Conservation (phyloP, 2,329 filamentous ascomycete species). For the Claviceps sp. region DNA sequence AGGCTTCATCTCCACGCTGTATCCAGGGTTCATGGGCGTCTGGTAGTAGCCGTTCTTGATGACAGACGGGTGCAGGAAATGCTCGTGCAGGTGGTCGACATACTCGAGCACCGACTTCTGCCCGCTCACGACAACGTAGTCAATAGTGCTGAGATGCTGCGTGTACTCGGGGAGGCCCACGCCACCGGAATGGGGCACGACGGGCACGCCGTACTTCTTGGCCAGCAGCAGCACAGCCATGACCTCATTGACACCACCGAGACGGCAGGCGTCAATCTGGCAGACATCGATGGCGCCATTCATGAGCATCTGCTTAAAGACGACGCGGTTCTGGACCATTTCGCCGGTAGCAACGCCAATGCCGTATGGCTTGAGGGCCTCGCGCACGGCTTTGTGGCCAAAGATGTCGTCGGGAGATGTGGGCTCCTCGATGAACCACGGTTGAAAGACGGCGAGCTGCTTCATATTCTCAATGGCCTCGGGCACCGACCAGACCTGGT, state of each 20-base stretch:
- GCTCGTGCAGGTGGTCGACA: slow-evolving; percentile 86
- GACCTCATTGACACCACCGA: slow-evolving; percentile 85
- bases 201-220: slow-evolving; percentile 62
- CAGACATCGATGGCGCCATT: slow-evolving; percentile 73
- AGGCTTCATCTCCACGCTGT: slow-evolving; percentile 87
- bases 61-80: slow-evolving; percentile 69
- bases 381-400: slow-evolving; percentile 72
- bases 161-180: slow-evolving; percentile 90
- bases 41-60: slow-evolving; percentile 81
- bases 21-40: slow-evolving; percentile 70
- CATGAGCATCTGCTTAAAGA: slow-evolving; percentile 84
- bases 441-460: slow-evolving; percentile 67
- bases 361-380: slow-evolving; percentile 59
- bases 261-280: slow-evolving; percentile 79
- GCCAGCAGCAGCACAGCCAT: slow-evolving; percentile 82
- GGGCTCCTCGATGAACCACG: slow-evolving; percentile 92
- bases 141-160: slow-evolving; percentile 81
- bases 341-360: slow-evolving; percentile 86
- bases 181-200: slow-evolving; percentile 80
- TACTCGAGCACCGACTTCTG: slow-evolving; percentile 78
- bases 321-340: slow-evolving; percentile 89
- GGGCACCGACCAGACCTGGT: slow-evolving; percentile 84
- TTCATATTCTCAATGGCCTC: slow-evolving; percentile 83
- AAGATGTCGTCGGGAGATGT: slow-evolving; percentile 83
- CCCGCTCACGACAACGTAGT: slow-evolving; percentile 77